Conservation (phyloP, 306 rosid genomes). For the Cucurbita ficifolia region DNA sequence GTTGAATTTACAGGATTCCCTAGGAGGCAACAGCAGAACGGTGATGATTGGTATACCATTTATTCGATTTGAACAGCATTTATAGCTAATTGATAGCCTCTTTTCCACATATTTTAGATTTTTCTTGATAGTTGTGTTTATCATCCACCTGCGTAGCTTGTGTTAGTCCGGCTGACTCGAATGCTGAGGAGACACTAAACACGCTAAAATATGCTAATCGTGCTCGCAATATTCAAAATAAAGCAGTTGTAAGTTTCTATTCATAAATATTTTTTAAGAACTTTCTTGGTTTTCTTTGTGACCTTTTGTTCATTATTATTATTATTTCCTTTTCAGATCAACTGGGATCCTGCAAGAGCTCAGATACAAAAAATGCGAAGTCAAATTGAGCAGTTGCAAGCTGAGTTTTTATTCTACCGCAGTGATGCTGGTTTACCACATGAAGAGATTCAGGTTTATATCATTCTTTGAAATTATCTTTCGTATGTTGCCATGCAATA, state of each 20-base stretch:
- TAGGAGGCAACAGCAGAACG: constrained; percentile 96
- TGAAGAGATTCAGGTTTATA: constrained; percentile 79
- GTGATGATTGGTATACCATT: constrained; percentile 78
- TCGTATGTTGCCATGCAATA: constrained; percentile 1
- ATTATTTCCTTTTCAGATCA: constrained; percentile 35
- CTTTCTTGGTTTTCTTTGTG: background rate
- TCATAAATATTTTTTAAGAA: background rate
- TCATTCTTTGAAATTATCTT: background rate
- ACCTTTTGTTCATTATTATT: background rate
- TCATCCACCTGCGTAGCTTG: constrained; percentile 44
- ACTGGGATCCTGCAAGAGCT: constrained; percentile 82
- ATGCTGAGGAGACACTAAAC: constrained; percentile 89
- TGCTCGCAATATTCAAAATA: constrained; percentile 93
- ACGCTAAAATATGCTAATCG: constrained; percentile 99
- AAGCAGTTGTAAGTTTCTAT: constrained; percentile 69
- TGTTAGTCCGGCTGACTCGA: constrained; percentile 97
- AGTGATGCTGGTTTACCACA: constrained; percentile 59
- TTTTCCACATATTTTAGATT: background rate
- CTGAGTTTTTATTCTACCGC: constrained; percentile 65
- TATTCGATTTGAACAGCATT: background rate
- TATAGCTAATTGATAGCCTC: background rate
- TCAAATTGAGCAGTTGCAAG: constrained; percentile 82
- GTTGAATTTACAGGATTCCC: constrained; percentile 60
- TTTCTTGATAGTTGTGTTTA: background rate
- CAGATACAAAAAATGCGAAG: constrained; percentile 65